Conservation (phyloP, 2,329 filamentous ascomycete genomes). For the Penicillium verrucosum region DNA sequence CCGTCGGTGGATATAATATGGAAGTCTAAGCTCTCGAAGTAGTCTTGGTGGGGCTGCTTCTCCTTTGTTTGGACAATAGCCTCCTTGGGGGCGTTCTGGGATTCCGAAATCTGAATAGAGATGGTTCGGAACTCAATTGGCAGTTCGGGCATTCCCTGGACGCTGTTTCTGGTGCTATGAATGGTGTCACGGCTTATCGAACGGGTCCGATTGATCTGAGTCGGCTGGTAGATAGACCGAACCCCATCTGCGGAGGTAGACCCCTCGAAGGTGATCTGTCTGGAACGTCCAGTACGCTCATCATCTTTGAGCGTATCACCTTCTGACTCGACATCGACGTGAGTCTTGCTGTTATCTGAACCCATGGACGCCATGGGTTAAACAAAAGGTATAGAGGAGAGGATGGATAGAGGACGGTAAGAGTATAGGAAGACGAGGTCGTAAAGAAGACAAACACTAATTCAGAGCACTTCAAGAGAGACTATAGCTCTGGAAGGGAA, state of each 20-base stretch:
- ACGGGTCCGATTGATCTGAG: conserved; percentile 14
- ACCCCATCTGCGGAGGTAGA: conserved; percentile 7
- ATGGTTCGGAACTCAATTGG: conserved; percentile 41
- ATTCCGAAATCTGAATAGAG: conserved; percentile 40
- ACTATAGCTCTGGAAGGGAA: not conserved
- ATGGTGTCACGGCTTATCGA: conserved; percentile 24
- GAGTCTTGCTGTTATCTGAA: conserved; percentile 5
- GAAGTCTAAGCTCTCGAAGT: conserved; percentile 64
- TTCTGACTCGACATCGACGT: conserved; percentile 16
- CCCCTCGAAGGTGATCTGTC: conserved; percentile 24
- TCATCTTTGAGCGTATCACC: conserved; percentile 9
- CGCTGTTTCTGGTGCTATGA: conserved; percentile 15
- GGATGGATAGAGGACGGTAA: not conserved
- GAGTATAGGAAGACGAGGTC: not conserved
- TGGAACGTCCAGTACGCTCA: conserved; percentile 12
- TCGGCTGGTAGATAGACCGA: conserved; percentile 21
- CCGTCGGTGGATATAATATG: conserved; percentile 59
- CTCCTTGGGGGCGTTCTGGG: conserved; percentile 33
- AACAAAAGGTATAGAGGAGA: not conserved
- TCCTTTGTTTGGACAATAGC: conserved; percentile 9
- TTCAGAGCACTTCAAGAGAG: not conserved
- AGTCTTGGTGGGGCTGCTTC: conserved; percentile 33
- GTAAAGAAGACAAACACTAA: not conserved
- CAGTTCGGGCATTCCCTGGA: conserved; percentile 22
- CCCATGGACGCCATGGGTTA: conserved; percentile 11